Percentiles rank a stretch among this genome's conserved stretches.
Evolutionary conservation across 305 asterid genomes (phyloP).

Genomic region (Rubia balearica): DNA sequence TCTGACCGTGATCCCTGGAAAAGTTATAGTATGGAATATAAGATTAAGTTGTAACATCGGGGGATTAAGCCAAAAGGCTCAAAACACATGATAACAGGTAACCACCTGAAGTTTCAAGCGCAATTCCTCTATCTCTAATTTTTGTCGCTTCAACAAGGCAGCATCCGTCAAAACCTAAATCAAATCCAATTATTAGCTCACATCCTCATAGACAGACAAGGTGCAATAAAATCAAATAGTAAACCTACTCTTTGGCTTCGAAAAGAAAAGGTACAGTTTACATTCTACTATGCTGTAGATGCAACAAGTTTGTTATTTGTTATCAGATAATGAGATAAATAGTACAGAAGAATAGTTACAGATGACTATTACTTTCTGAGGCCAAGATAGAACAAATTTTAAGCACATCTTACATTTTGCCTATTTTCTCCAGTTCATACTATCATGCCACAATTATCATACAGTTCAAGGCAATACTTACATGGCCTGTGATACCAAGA

Average conservation of each 20-base stretch:
- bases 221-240: slow-evolving; percentile 7
- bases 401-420: background rate
- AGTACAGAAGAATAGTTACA: background rate
- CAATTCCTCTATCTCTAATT: slow-evolving; percentile 80
- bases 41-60: slow-evolving; percentile 6
- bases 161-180: slow-evolving; percentile 87
- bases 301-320: background rate
- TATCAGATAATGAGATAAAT: background rate
- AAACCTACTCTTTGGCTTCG: background rate
- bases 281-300: background rate
- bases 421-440: background rate
- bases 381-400: background rate
- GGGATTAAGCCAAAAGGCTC: slow-evolving; percentile 11
- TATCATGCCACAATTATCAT: background rate
- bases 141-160: slow-evolving; percentile 85
- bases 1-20: slow-evolving; percentile 81
- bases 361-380: background rate
- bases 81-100: background rate
- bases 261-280: background rate
- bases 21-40: slow-evolving; percentile 10
- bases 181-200: slow-evolving; percentile 19
- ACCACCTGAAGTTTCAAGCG: slow-evolving; percentile 82
- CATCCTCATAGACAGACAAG: slow-evolving; percentile 12
- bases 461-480: background rate
- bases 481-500: background rate